Evolutionary conservation across 768 basidiomycete species (phyloP).

Genomic region (Boletus sensibilis): DNA sequence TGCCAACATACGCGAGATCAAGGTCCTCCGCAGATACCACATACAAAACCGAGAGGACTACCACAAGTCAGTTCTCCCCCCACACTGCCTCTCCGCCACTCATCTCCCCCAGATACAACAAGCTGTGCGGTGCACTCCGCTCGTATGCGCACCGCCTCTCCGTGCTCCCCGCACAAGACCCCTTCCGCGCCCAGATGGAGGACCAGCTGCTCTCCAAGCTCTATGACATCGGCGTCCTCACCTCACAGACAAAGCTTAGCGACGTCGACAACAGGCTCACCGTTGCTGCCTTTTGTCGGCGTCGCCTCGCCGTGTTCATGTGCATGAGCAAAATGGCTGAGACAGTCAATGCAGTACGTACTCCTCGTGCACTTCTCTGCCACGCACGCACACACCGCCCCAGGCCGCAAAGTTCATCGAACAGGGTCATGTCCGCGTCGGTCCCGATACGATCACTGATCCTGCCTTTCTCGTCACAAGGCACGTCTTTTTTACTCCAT

Average conservation of each 20-base stretch:
- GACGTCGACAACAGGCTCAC: slow-evolving; percentile 95
- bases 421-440: slow-evolving; percentile 96
- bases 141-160: slow-evolving; percentile 85
- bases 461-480: slow-evolving; percentile 94
- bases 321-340: slow-evolving; percentile 93
- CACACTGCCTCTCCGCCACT: not conserved
- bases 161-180: slow-evolving; percentile 84
- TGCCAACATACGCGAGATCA: slow-evolving; percentile 84
- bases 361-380: not conserved
- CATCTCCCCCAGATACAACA: slow-evolving; percentile 72
- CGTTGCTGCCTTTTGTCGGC: slow-evolving; percentile 89
- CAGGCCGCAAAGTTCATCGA: slow-evolving; percentile 97
- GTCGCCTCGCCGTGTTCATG: slow-evolving; percentile 90
- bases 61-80: slow-evolving; percentile 59
- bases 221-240: slow-evolving; percentile 95
- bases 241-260: slow-evolving; percentile 81
- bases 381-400: slow-evolving; percentile 10
- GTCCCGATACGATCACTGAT: slow-evolving; percentile 93
- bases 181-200: slow-evolving; percentile 83
- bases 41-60: slow-evolving; percentile 94
- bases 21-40: slow-evolving; percentile 94
- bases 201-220: slow-evolving; percentile 86
- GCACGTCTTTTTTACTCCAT: slow-evolving; percentile 36
- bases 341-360: slow-evolving; percentile 86
- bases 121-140: slow-evolving; percentile 84